Evolutionary conservation across 352 stramenopile genomes (phyloP).

Genomic region (Hyaloperonospora brassicae): DNA sequence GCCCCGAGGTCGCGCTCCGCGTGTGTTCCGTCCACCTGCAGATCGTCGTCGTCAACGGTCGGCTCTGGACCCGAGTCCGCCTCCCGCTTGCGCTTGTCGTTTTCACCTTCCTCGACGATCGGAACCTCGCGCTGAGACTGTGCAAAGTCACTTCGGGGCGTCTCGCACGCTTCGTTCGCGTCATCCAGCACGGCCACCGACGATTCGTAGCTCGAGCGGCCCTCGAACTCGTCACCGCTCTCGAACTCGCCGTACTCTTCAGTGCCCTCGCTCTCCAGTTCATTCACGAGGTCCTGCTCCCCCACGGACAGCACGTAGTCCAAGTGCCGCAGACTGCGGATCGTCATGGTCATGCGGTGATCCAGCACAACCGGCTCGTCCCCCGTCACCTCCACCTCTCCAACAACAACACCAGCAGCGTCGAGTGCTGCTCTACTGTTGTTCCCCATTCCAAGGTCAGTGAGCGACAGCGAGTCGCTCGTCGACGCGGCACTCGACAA

Average conservation of each 20-base stretch:
- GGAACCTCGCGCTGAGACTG: constrained; percentile 19
- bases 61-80: constrained; percentile 1
- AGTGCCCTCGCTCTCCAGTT: constrained; percentile 25
- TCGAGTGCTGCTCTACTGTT: constrained; percentile 9
- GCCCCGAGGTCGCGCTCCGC: too few relatives aligned
- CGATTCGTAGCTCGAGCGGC: constrained; percentile 35
- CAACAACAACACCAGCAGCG: constrained; percentile 2
- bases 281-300: constrained; percentile 24
- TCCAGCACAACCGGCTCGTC: constrained; percentile 46
- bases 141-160: constrained; percentile 12
- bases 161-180: constrained; percentile 24
- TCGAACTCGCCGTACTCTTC: constrained; percentile 29
- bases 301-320: constrained; percentile 39
- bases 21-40: neutral
- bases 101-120: constrained; percentile 29
- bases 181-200: constrained; percentile 54
- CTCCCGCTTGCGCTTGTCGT: constrained; percentile 1
- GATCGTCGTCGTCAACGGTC: constrained; percentile 6
- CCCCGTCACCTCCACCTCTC: constrained; percentile 5
- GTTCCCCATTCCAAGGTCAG: constrained; percentile 22
- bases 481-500: constrained; percentile 17
- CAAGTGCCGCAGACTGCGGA: constrained; percentile 33
- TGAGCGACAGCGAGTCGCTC: constrained; percentile 46
- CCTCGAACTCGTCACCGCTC: constrained; percentile 25
- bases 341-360: constrained; percentile 30